Conservation (phyloP, 2,329 filamentous ascomycete species). For the Hypomyces perniciosus region DNA sequence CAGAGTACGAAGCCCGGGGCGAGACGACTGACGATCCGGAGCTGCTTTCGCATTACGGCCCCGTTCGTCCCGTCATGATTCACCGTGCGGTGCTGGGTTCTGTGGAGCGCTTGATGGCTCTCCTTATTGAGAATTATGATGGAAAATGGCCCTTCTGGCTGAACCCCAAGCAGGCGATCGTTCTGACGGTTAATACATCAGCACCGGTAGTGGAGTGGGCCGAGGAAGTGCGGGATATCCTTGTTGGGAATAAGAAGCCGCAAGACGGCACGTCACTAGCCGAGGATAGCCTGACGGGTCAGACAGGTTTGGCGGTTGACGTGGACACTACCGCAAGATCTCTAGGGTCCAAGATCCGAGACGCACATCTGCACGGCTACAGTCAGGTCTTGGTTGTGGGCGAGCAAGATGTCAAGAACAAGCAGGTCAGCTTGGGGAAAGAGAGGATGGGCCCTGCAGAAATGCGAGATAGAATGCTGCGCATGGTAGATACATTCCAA, state of each 20-base stretch:
- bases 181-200: conserved; percentile 65
- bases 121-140: conserved; percentile 77
- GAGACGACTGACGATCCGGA: conserved; percentile 43
- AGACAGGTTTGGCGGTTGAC: conserved; percentile 61
- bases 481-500: conserved; percentile 42
- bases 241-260: conserved; percentile 39
- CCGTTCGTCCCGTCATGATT: conserved; percentile 68
- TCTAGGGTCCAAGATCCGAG: conserved; percentile 62
- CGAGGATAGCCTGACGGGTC: conserved; percentile 42
- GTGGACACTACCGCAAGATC: conserved; percentile 58
- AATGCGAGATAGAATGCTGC: conserved; percentile 39
- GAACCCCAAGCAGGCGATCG: conserved; percentile 69
- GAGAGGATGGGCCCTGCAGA: conserved; percentile 39
- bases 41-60: conserved; percentile 47
- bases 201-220: conserved; percentile 47
- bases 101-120: conserved; percentile 75
- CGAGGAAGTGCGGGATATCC: conserved; percentile 40
- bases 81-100: conserved; percentile 82
- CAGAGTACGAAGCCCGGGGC: conserved; percentile 52
- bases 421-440: conserved; percentile 43
- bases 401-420: conserved; percentile 52
- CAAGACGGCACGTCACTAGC: conserved; percentile 27
- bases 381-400: conserved; percentile 70
- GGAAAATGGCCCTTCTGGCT: conserved; percentile 86
- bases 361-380: conserved; percentile 68